Evolutionary conservation across 441 rosid species (phyloP).

Genomic region (Raphanus hybrid): DNA sequence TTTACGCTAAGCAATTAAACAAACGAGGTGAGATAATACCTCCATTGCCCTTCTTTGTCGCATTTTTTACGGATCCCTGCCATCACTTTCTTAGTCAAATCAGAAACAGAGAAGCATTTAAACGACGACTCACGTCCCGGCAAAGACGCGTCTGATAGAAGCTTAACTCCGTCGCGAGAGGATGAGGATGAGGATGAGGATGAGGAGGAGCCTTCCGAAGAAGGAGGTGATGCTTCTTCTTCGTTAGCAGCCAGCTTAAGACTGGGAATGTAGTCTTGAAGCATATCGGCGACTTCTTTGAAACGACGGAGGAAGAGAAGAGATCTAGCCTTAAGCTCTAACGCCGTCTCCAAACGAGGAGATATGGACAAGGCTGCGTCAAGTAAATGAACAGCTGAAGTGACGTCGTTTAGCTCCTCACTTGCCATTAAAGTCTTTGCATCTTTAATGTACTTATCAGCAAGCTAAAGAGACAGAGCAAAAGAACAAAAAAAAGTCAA

Average conservation of each 20-base stretch:
- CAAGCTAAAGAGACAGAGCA: slow-evolving; percentile 47
- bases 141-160: slow-evolving; percentile 46
- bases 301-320: slow-evolving; percentile 64
- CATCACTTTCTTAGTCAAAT: slow-evolving; percentile 75
- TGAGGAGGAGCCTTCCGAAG: slow-evolving; percentile 55
- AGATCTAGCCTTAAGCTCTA: slow-evolving; percentile 77
- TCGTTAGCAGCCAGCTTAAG: slow-evolving; percentile 57
- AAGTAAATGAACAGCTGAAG: slow-evolving; percentile 62
- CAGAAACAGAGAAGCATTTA: slow-evolving; percentile 76
- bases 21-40: slow-evolving; percentile 46
- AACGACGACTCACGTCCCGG: slow-evolving; percentile 47
- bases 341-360: slow-evolving; percentile 68
- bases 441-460: slow-evolving; percentile 68
- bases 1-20: neutral
- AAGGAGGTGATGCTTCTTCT: slow-evolving; percentile 49
- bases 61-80: slow-evolving; percentile 68
- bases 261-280: slow-evolving; percentile 79
- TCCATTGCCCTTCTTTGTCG: slow-evolving; percentile 82
- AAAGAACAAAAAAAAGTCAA: neutral
- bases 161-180: slow-evolving; percentile 62
- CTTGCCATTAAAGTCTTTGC: slow-evolving; percentile 65
- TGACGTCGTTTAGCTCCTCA: slow-evolving; percentile 58
- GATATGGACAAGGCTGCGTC: slow-evolving; percentile 70
- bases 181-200: slow-evolving; percentile 48
- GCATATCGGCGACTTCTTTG: slow-evolving; percentile 79